These are phyloP conservation scores for Neonectria neomacrospora DNA, from an alignment of 2,329 filamentous ascomycete species.

Conservation along the genomic window DNA sequence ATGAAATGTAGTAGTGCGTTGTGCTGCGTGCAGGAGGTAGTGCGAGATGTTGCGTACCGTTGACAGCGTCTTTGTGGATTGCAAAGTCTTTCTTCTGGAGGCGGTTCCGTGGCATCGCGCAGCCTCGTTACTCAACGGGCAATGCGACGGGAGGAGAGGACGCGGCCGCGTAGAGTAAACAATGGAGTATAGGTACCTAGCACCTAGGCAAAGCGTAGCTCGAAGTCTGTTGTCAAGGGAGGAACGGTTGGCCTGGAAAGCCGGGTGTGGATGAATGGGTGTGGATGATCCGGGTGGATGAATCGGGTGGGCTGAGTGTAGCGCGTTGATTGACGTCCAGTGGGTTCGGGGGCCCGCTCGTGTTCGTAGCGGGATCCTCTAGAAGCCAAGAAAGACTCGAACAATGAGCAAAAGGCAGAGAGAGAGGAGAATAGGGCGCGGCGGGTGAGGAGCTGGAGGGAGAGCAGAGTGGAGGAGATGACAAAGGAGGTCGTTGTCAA, in stretches of 20 bases:
- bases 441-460: background rate
- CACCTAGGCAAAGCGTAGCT: conserved; percentile 3
- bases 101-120: conserved; percentile 48
- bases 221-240: conserved; percentile 21
- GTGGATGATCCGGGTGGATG: conserved; percentile 16
- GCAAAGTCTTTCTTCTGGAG: conserved; percentile 50
- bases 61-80: conserved; percentile 48
- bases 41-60: conserved; percentile 34
- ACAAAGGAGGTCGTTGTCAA: conserved; percentile 2
- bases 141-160: background rate
- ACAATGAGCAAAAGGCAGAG: background rate
- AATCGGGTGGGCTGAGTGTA: conserved; percentile 20
- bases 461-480: background rate
- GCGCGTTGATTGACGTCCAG: conserved; percentile 27
- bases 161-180: conserved; percentile 7
- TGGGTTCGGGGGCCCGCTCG: conserved; percentile 16
- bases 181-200: background rate
- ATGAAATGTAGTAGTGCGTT: conserved; percentile 20
- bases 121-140: conserved; percentile 4
- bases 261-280: conserved; percentile 13
- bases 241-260: conserved; percentile 22
- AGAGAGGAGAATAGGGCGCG: no score
- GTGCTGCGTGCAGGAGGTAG: conserved; percentile 3
- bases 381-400: background rate
- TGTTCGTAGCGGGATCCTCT: background rate